phyloP scores from a whole-genome alignment of 106 monocot species.

The Hemerocallis citrina region DNA sequence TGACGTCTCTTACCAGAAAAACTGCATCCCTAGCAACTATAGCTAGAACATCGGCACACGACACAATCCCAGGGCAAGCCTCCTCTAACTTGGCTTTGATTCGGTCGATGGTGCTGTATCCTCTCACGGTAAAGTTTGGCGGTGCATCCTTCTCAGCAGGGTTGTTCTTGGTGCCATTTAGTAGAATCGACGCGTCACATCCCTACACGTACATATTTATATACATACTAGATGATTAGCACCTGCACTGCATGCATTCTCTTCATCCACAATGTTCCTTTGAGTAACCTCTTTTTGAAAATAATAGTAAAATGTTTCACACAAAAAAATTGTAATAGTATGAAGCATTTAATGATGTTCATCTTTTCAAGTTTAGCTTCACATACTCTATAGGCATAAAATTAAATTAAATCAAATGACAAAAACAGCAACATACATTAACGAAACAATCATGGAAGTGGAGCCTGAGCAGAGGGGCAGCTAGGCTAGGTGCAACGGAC shows the following conservation, averaged over 20 bases:
- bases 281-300: too few relatives aligned
- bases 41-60: conserved; percentile 40
- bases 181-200: conserved; percentile 39
- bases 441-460: conserved; percentile 71
- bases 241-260: too few relatives aligned
- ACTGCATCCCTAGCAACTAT: conserved; percentile 42
- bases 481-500: conserved; percentile 16
- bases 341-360: too few relatives aligned
- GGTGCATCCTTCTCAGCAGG: conserved; percentile 24
- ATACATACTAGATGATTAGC: not conserved
- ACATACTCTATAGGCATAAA: too few relatives aligned
- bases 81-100: conserved; percentile 35
- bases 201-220: conserved; percentile 18
- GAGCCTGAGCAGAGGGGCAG: conserved; percentile 36
- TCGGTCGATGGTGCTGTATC: conserved; percentile 25
- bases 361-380: too few relatives aligned
- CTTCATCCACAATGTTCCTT: too few relatives aligned
- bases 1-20: conserved; percentile 11
- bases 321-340: not conserved
- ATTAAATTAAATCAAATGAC: conserved; percentile 10
- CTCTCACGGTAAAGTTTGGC: conserved; percentile 26
- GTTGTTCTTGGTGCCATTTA: conserved; percentile 10
- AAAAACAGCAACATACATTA: conserved; percentile 12
- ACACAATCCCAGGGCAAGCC: conserved; percentile 42
- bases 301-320: too few relatives aligned